phyloP scores from a whole-genome alignment of 495 filamentous ascomycete genomes.

The Penicillium malachiteum region DNA sequence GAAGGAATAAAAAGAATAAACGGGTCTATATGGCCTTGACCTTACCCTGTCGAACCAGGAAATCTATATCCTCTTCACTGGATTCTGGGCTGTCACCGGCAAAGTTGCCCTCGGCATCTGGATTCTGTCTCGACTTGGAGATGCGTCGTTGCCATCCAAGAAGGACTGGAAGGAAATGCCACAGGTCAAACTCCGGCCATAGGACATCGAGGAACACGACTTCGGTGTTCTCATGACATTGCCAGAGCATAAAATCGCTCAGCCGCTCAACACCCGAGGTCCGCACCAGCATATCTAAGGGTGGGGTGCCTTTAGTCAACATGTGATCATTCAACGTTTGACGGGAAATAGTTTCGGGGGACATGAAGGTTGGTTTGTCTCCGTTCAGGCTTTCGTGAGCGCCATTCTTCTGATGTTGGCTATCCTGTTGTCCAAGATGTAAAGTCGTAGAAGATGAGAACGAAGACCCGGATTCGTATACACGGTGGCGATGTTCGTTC shows the following conservation, averaged over 20 bases:
- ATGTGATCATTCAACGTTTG: slow-evolving; percentile 76
- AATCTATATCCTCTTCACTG: slow-evolving; percentile 27
- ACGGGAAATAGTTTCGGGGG: slow-evolving; percentile 84
- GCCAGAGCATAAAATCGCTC: slow-evolving; percentile 99
- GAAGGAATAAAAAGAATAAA: neutral
- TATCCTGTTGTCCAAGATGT: slow-evolving; percentile 38
- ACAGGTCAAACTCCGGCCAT: slow-evolving; percentile 96
- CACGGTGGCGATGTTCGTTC: slow-evolving; percentile 26
- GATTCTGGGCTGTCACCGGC: slow-evolving; percentile 34
- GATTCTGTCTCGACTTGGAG: slow-evolving; percentile 42
- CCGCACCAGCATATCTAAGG: slow-evolving; percentile 83
- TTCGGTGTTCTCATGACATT: slow-evolving; percentile 87
- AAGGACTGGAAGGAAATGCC: slow-evolving; percentile 89
- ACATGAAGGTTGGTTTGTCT: slow-evolving; percentile 36
- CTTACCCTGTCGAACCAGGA: slow-evolving; percentile 23
- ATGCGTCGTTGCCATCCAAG: slow-evolving; percentile 85
- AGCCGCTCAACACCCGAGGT: slow-evolving; percentile 90
- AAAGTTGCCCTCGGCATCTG: slow-evolving; percentile 44
- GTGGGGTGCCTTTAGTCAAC: slow-evolving; percentile 80
- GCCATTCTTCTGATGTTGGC: slow-evolving; percentile 23
- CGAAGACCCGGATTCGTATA: slow-evolving; percentile 58
- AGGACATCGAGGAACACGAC: slow-evolving; percentile 88
- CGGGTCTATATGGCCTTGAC: slow-evolving; percentile 30
- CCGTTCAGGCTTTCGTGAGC: slow-evolving; percentile 23
- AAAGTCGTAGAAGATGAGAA: slow-evolving; percentile 56